Evolutionary conservation across 2,329 filamentous ascomycete species (phyloP).

Genomic region (Xylaria sp.): DNA sequence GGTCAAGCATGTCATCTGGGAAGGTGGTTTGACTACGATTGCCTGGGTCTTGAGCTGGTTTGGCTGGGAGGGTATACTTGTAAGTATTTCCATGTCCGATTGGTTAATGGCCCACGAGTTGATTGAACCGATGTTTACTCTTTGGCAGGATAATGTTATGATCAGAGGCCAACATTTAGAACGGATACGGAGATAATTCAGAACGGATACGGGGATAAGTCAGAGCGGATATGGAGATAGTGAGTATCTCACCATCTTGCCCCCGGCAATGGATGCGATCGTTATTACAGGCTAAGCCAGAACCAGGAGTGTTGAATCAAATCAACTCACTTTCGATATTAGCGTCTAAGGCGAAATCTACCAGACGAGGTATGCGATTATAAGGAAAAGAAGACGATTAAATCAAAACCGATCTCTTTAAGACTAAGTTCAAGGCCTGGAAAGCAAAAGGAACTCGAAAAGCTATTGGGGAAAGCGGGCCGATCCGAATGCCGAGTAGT

Average conservation of each 20-base stretch:
- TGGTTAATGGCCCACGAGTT: too few species aligned
- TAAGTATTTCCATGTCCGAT: constrained; percentile 27
- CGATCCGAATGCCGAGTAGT: too few species aligned
- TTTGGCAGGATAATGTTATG: constrained; percentile 17
- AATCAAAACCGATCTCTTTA: too few species aligned
- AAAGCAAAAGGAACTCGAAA: too few species aligned
- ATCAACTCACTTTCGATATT: not conserved
- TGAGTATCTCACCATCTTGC: not conserved
- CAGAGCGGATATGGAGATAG: constrained; percentile 20
- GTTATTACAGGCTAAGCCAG: not conserved
- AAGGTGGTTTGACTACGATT: constrained; percentile 37
- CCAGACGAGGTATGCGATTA: too few species aligned
- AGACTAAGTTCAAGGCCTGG: too few species aligned
- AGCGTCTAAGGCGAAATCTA: too few species aligned
- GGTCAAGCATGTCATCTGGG: constrained; percentile 43
- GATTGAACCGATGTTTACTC: not conserved
- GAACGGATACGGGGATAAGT: not conserved
- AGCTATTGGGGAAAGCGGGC: too few species aligned
- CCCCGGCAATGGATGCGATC: not conserved
- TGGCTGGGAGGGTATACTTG: constrained; percentile 44
- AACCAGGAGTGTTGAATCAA: not conserved
- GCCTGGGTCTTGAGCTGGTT: constrained; percentile 45
- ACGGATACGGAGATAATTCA: constrained; percentile 12
- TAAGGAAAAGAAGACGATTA: too few species aligned
- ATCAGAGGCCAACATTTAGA: constrained; percentile 26